phyloP scores from a whole-genome alignment of 2,329 filamentous ascomycete genomes.

The Cladorrhinum sp. region DNA sequence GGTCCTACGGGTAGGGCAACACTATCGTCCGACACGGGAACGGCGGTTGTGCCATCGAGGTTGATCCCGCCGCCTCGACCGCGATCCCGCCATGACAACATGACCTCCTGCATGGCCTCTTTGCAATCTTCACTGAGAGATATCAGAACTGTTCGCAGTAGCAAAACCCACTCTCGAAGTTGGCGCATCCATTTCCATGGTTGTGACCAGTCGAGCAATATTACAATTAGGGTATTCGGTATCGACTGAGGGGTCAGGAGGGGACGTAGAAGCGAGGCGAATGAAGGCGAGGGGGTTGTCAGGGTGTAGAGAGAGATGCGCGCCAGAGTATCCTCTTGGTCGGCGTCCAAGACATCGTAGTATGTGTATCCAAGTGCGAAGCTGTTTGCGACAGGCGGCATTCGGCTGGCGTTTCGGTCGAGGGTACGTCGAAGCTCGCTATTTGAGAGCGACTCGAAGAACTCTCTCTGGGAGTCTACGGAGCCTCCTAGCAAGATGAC shows the following conservation, averaged over 20 bases:
- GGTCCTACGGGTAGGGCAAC: constrained; percentile 75
- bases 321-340: constrained; percentile 90
- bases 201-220: constrained; percentile 93
- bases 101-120: constrained; percentile 81
- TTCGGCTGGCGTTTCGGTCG: constrained; percentile 56
- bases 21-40: constrained; percentile 61
- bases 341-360: constrained; percentile 87
- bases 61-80: constrained; percentile 63
- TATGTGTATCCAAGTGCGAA: constrained; percentile 94
- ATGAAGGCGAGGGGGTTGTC: constrained; percentile 77
- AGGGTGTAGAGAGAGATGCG: constrained; percentile 87
- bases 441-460: constrained; percentile 64
- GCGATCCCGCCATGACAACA: constrained; percentile 74
- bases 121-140: constrained; percentile 74
- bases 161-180: constrained; percentile 82
- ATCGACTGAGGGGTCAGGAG: constrained; percentile 81
- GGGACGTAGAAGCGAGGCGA: constrained; percentile 77
- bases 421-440: constrained; percentile 52
- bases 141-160: constrained; percentile 73
- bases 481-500: constrained; percentile 81
- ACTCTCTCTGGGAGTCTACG: constrained; percentile 79
- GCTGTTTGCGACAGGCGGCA: constrained; percentile 81
- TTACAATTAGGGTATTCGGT: constrained; percentile 80
- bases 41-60: constrained; percentile 58
- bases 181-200: constrained; percentile 91